These are phyloP conservation scores for Dothideomycetes sp. DNA, from an alignment of 2,329 filamentous ascomycete species.

Conservation along the genomic window DNA sequence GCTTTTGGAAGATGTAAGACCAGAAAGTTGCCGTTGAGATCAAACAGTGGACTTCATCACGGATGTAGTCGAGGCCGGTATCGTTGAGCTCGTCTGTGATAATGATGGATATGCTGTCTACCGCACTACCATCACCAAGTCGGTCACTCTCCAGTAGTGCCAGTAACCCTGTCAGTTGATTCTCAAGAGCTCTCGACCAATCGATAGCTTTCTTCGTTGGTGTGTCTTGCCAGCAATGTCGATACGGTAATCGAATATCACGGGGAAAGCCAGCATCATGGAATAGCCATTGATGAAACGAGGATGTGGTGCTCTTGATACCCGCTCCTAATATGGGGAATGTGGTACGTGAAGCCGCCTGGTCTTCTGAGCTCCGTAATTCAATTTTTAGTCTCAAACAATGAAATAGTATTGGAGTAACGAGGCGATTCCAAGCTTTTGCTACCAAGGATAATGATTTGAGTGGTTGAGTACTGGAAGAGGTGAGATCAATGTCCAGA, in stretches of 20 bases:
- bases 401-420: slow-evolving; percentile 49
- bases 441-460: slow-evolving; percentile 50
- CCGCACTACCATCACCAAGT: background rate
- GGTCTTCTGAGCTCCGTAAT: background rate
- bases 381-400: slow-evolving; percentile 27
- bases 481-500: slow-evolving; percentile 37
- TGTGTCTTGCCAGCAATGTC: slow-evolving; percentile 3
- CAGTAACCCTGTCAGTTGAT: background rate
- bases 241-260: background rate
- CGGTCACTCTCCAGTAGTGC: background rate
- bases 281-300: slow-evolving; percentile 7
- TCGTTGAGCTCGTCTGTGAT: slow-evolving; percentile 9
- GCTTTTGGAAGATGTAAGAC: slow-evolving; percentile 9
- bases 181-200: background rate
- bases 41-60: slow-evolving; percentile 10
- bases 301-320: background rate
- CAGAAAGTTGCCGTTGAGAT: slow-evolving; percentile 9
- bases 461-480: slow-evolving; percentile 33
- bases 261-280: background rate
- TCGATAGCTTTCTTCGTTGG: background rate
- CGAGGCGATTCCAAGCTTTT: slow-evolving; percentile 43
- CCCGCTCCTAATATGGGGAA: background rate
- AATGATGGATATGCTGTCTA: background rate
- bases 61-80: slow-evolving; percentile 2
- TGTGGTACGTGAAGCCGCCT: too few species aligned